These are phyloP conservation scores for Meira miltonrushii DNA, from an alignment of 1,284 basidiomycete genomes.

Conservation along the genomic window DNA sequence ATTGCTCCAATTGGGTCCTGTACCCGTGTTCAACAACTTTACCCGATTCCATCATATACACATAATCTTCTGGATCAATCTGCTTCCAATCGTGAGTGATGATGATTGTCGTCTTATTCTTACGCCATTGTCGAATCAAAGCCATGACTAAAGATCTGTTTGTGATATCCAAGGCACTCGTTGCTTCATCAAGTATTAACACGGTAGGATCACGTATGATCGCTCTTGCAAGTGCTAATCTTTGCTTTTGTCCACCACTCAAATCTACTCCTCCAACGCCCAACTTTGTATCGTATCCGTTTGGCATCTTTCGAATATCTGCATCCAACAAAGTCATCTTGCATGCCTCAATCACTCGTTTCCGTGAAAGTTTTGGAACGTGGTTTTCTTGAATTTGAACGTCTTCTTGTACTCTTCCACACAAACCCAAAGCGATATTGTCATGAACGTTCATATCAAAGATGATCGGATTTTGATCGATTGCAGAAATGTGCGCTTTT, in stretches of 20 bases:
- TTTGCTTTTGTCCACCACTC: constrained; percentile 88
- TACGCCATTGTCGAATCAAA: constrained; percentile 76
- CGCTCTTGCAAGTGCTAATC: constrained; percentile 84
- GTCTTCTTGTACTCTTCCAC: constrained; percentile 51
- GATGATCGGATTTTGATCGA: constrained; percentile 71
- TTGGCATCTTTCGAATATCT: constrained; percentile 73
- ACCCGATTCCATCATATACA: constrained; percentile 83
- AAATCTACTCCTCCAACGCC: constrained; percentile 70
- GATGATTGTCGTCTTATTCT: constrained; percentile 82
- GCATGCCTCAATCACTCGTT: constrained; percentile 75
- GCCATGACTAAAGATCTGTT: constrained; percentile 82
- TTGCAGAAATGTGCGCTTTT: constrained; percentile 67
- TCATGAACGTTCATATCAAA: constrained; percentile 79
- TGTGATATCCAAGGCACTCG: constrained; percentile 85
- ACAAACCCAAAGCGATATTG: constrained; percentile 77
- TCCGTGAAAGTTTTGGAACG: constrained; percentile 58
- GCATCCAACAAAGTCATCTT: constrained; percentile 81
- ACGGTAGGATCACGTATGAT: constrained; percentile 79
- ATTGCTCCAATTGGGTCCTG: constrained; percentile 65
- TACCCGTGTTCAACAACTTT: constrained; percentile 82
- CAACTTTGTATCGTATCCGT: constrained; percentile 75
- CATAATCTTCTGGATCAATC: constrained; percentile 72
- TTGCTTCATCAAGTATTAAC: constrained; percentile 91
- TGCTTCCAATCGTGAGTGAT: constrained; percentile 93
- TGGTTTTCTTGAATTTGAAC: constrained; percentile 46